Evolutionary conservation across 176 grass and related monocot genomes (phyloP).

Genomic region (Bonia amplexicaulis): DNA sequence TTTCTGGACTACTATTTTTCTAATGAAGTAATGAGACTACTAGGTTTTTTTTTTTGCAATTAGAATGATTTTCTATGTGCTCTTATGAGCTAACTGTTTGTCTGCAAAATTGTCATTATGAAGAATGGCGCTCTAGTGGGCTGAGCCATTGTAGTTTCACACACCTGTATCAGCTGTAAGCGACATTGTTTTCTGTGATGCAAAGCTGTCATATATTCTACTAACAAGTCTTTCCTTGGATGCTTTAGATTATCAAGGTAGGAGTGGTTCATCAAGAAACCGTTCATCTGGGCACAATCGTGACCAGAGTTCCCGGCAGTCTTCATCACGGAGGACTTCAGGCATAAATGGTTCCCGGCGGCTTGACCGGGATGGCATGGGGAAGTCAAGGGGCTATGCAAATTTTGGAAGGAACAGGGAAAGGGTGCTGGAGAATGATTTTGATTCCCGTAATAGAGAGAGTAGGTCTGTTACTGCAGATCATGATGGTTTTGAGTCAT

Average conservation of each 20-base stretch:
- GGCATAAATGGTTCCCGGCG: constrained; percentile 36
- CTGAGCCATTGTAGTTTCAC: not conserved
- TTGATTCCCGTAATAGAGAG: constrained; percentile 44
- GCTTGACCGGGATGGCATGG: constrained; percentile 37
- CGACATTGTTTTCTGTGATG: constrained; percentile 7
- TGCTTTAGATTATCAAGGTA: constrained; percentile 47
- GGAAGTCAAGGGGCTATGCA: constrained; percentile 51
- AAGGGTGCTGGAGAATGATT: constrained; percentile 45
- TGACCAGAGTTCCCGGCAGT: constrained; percentile 27
- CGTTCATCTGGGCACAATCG: constrained; percentile 25
- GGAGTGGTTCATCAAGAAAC: constrained; percentile 36
- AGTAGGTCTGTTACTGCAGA: constrained; percentile 41
- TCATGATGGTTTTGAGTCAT: constrained; percentile 33
- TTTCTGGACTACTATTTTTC: not conserved
- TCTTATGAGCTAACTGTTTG: not conserved
- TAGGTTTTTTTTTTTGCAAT: not conserved
- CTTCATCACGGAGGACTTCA: constrained; percentile 35
- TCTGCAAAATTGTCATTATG: not conserved
- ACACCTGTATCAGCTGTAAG: constrained; percentile 15
- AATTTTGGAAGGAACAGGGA: constrained; percentile 59
- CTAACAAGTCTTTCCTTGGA: constrained; percentile 21
- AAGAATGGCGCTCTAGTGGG: not conserved
- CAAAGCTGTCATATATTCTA: constrained; percentile 14
- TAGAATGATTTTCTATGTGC: constrained; percentile 11
- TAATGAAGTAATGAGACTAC: not conserved